A percentile compares a stretch with the other conserved stretches of the same genome.
phyloP scores from a whole-genome alignment of 768 basidiomycete genomes.

The Kwoniella sp. region DNA sequence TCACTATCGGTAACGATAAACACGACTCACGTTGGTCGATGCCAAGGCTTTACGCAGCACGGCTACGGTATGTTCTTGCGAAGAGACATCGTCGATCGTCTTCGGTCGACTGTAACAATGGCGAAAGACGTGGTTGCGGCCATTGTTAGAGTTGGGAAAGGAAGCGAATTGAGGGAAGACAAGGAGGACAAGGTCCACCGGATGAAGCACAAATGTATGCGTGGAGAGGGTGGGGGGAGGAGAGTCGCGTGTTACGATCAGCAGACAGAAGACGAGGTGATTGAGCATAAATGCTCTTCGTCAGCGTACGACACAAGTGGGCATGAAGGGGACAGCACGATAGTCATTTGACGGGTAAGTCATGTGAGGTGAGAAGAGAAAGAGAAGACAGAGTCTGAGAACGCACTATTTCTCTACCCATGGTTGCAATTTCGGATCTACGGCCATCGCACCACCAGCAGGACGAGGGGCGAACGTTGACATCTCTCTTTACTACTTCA shows the following conservation, averaged over 20 bases:
- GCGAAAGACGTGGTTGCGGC: background rate
- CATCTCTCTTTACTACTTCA: constrained; percentile 12
- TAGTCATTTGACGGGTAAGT: too few species aligned
- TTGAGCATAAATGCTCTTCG: too few species aligned
- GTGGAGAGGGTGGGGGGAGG: too few species aligned
- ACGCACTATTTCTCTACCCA: constrained; percentile 99
- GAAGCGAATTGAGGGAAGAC: background rate
- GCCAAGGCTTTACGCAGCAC: constrained; percentile 87
- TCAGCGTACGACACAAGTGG: too few species aligned
- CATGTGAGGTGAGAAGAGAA: too few species aligned
- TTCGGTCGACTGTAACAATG: constrained; percentile 74
- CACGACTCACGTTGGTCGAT: constrained; percentile 82
- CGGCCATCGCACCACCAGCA: constrained; percentile 26
- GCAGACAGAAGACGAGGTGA: too few species aligned
- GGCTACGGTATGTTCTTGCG: constrained; percentile 93
- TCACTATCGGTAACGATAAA: background rate
- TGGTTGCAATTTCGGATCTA: constrained; percentile 58
- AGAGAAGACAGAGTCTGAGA: background rate
- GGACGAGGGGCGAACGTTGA: constrained; percentile 31
- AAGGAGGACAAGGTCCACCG: too few species aligned
- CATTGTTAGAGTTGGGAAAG: too few species aligned
- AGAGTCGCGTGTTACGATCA: too few species aligned
- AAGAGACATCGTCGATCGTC: constrained; percentile 96
- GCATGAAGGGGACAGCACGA: too few species aligned
- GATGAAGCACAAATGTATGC: too few species aligned